phyloP scores from a whole-genome alignment of 352 stramenopile genomes.

The Paralagenidium karlingii region DNA sequence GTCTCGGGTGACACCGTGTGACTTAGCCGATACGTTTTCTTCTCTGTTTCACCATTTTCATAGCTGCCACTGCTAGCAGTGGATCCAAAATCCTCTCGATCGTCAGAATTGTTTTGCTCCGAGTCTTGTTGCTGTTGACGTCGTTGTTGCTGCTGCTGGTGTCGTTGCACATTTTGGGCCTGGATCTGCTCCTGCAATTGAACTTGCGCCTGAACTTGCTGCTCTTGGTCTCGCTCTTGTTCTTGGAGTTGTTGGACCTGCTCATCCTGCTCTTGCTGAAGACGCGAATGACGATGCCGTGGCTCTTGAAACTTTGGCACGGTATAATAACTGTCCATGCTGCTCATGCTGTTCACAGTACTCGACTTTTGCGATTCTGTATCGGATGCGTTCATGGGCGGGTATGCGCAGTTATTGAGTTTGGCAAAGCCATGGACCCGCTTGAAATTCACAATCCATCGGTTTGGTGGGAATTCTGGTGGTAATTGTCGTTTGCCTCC shows the following conservation, averaged over 20 bases:
- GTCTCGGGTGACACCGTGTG: constrained; percentile 39
- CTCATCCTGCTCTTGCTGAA: too few species aligned
- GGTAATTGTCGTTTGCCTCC: constrained; percentile 24
- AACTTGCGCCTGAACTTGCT: too few species aligned
- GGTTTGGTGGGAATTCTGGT: constrained; percentile 21
- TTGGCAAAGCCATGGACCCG: constrained; percentile 29
- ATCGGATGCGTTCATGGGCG: too few species aligned
- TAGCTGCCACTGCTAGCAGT: constrained; percentile 6
- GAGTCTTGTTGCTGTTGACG: constrained; percentile 1
- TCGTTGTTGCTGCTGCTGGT: constrained; percentile 6
- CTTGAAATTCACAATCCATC: constrained; percentile 46
- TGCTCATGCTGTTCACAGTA: background rate
- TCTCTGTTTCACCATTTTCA: constrained; percentile 11
- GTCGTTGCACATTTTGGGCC: background rate
- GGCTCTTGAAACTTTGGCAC: too few species aligned
- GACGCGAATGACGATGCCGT: background rate
- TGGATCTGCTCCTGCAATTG: background rate
- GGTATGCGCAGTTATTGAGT: constrained; percentile 15
- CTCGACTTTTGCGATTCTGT: too few species aligned
- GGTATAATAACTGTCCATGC: background rate
- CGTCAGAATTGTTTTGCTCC: constrained; percentile 9
- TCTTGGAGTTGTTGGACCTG: too few species aligned
- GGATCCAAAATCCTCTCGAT: constrained; percentile 7
- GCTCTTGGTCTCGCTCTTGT: background rate
- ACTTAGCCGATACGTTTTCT: constrained; percentile 30